phyloP scores from a whole-genome alignment of 768 basidiomycete species.

The Suillus plorans region DNA sequence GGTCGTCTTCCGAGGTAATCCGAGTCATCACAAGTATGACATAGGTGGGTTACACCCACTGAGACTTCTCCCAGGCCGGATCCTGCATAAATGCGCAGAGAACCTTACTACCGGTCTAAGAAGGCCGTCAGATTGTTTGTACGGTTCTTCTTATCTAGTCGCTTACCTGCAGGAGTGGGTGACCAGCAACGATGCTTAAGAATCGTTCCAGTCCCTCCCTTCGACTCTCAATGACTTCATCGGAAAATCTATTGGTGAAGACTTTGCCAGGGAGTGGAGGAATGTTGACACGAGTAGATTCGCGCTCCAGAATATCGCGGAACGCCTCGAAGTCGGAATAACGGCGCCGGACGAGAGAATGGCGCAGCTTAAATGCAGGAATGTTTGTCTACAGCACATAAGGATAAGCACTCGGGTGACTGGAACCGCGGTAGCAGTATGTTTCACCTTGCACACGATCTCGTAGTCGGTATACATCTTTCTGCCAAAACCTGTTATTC shows the following conservation, averaged over 20 bases:
- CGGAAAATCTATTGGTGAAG: conserved; percentile 97
- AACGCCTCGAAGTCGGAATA: conserved; percentile 97
- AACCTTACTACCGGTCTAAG: conserved; percentile 94
- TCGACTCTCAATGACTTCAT: conserved; percentile 92
- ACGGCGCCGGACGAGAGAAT: conserved; percentile 82
- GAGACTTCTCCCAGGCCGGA: conserved; percentile 83
- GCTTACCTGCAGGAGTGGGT: conserved; percentile 90
- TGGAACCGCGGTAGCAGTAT: conserved; percentile 6
- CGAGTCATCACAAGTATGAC: neutral
- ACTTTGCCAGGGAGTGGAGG: conserved; percentile 97
- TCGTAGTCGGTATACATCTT: conserved; percentile 99
- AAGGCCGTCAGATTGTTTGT: conserved; percentile 9
- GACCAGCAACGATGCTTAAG: conserved; percentile 93
- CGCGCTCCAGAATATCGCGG: conserved; percentile 95
- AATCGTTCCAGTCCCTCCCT: conserved; percentile 95
- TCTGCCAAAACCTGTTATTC: conserved; percentile 77
- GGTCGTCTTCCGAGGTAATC: neutral
- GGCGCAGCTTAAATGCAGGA: conserved; percentile 96
- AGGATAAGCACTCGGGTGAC: neutral
- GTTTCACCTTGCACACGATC: conserved; percentile 87
- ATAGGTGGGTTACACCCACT: conserved; percentile 57
- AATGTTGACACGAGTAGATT: conserved; percentile 96
- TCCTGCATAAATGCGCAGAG: conserved; percentile 94
- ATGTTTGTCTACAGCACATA: conserved; percentile 95
- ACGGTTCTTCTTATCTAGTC: neutral